phyloP scores from a whole-genome alignment of 2,329 filamentous ascomycete species.

The Fusarium subglutinans region DNA sequence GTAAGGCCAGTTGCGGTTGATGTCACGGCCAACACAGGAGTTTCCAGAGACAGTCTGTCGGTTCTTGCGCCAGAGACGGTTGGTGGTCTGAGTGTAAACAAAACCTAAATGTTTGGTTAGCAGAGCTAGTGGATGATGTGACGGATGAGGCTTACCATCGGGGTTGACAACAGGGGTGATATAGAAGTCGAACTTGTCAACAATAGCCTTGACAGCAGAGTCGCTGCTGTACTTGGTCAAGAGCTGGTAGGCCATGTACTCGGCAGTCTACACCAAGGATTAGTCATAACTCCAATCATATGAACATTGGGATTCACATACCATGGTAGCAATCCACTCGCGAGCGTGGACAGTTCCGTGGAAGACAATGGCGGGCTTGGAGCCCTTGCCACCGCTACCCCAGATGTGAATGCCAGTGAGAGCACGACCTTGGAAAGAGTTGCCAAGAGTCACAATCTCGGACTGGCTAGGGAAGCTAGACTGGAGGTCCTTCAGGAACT shows the following conservation, averaged over 20 bases:
- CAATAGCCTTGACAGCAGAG: constrained; percentile 46
- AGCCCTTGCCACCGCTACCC: constrained; percentile 31
- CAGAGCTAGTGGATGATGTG: too few relatives aligned
- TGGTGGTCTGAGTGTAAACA: constrained; percentile 62
- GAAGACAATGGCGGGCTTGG: constrained; percentile 29
- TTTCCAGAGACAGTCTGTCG: constrained; percentile 53
- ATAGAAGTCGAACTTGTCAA: constrained; percentile 73
- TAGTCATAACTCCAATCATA: accelerated
- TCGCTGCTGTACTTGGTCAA: constrained; percentile 28
- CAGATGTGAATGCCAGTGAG: constrained; percentile 31
- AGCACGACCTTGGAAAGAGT: constrained; percentile 23
- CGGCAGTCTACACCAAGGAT: neutral
- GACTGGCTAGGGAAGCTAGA: constrained; percentile 23
- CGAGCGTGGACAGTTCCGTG: constrained; percentile 31
- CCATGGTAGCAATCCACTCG: constrained; percentile 31
- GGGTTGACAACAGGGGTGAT: constrained; percentile 71
- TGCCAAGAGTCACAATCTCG: constrained; percentile 20
- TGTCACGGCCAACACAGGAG: constrained; percentile 61
- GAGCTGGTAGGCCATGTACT: constrained; percentile 31
- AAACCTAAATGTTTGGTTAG: neutral
- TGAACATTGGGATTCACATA: neutral
- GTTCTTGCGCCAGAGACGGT: constrained; percentile 72
- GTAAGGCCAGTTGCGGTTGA: constrained; percentile 70
- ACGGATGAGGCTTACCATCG: constrained; percentile 54
- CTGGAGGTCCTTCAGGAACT: constrained; percentile 24